Conservation (phyloP, 805 yeast species). For the Myxozyma kluyveri region DNA sequence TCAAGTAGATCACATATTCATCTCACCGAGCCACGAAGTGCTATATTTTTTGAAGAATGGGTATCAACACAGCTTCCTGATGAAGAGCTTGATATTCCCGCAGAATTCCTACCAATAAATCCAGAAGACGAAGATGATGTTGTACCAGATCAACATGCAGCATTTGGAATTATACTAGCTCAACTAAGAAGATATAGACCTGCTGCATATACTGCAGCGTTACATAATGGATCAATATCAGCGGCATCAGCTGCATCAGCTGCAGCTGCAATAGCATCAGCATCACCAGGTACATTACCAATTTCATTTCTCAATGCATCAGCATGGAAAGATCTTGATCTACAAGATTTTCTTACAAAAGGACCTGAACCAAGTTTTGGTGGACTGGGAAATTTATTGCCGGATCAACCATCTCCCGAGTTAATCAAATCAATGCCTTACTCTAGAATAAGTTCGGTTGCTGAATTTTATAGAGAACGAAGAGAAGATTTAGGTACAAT, state of each 20-base stretch:
- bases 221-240: constrained; percentile 26
- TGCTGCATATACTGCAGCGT: constrained; percentile 23
- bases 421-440: constrained; percentile 1
- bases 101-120: constrained; percentile 30
- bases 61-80: constrained; percentile 20
- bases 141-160: constrained; percentile 32
- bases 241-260: constrained; percentile 30
- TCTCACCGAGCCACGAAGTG: constrained; percentile 23
- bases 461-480: constrained; percentile 23
- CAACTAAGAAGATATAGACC: constrained; percentile 27
- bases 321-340: constrained; percentile 31
- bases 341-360: constrained; percentile 11
- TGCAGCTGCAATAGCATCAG: constrained; percentile 28
- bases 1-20: constrained; percentile 31
- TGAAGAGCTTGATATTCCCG: constrained; percentile 28
- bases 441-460: constrained; percentile 18
- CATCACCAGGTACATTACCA: constrained; percentile 25
- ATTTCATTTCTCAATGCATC: constrained; percentile 26
- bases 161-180: constrained; percentile 28
- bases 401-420: constrained; percentile 2
- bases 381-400: too few relatives aligned
- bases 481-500: constrained; percentile 14
- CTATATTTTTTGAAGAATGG: constrained; percentile 28
- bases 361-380: constrained; percentile 4
- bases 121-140: constrained; percentile 33